Evolutionary conservation across 257 asterid species (phyloP), one percentile per base, ranked within the genome.

Genomic region (Scutellaria galericulata): DNA sequence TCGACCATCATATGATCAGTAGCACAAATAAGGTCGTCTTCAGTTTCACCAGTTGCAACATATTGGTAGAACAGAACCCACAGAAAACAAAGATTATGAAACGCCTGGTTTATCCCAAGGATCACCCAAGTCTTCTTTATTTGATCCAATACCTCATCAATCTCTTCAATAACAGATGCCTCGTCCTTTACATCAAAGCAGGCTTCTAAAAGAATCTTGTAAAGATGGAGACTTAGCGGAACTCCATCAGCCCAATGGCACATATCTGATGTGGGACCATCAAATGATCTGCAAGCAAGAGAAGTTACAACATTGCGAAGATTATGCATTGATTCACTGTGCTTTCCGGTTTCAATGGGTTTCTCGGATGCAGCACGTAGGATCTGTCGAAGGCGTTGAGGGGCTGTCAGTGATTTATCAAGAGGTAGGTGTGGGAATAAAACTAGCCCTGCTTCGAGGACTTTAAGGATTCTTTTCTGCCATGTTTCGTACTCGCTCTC

Each of bases 181-280:
- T 84, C 91, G 13, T 93, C 94, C 55, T 85, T 82, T 69, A 87
- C 82, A 65, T 91, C 98, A 75, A 93, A 93, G 83, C 96, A 91
- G 58, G 96, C 74, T 76, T 91, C 94, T 51, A 93, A 75, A 47
- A 93, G 86, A 74, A 82, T 84, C 74, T 64, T 83, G 75, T 93
- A 93, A 31, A 93, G 80, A 57, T 79, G 84, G 68, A 93, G 85
- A 82, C 88, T 93, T 71, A 93, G 75, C 18, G 98, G 98, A 66
- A 80, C 57, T 11, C 97, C 97, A 80, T 93, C 97, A 12, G 97
- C 98, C 98, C 98, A 93, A 74, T 93, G 98, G 86, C 95, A 88
- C 55, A 75, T 77, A 76, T 85, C 89, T 6, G 97, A 75, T 61
- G 50, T 65, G 10, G 93, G 83, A 62, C 94, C 96, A 74, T 93